A percentile compares a stretch with the other conserved stretches of the same genome.
Evolutionary conservation across 371 early-diverging fungal species (phyloP).

Genomic region (Aphelidium insulamus): DNA sequence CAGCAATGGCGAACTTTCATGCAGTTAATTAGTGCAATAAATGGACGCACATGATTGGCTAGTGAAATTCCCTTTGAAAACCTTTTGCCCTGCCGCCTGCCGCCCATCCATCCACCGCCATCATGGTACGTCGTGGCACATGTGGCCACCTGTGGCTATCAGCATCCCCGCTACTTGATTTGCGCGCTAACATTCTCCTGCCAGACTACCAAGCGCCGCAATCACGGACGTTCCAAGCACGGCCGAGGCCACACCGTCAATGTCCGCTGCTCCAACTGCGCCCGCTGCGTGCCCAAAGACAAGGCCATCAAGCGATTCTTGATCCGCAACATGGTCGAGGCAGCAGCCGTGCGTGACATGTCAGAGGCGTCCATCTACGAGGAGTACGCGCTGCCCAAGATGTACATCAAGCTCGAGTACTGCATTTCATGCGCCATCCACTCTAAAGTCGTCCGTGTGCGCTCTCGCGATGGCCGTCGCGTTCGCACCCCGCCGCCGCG

Average conservation of each 20-base stretch:
- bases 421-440: conserved; percentile 98
- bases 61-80: too few relatives aligned
- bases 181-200: background rate
- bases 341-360: conserved; percentile 92
- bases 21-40: too few relatives aligned
- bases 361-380: conserved; percentile 87
- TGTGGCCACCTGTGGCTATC: too few relatives aligned
- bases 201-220: conserved; percentile 92
- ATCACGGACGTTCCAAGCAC: conserved; percentile 95
- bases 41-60: too few relatives aligned
- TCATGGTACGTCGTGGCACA: too few relatives aligned
- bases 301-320: conserved; percentile 98
- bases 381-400: conserved; percentile 90
- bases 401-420: conserved; percentile 93
- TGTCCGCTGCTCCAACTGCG: conserved; percentile 97
- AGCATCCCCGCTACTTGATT: background rate
- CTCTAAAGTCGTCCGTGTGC: conserved; percentile 88
- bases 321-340: conserved; percentile 95
- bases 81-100: too few relatives aligned
- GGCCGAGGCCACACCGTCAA: conserved; percentile 94
- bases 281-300: conserved; percentile 95
- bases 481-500: conserved; percentile 81
- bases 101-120: too few relatives aligned
- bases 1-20: too few relatives aligned
- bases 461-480: conserved; percentile 72